These are phyloP conservation scores for Diutina mesorugosa DNA, from an alignment of 1,139 yeast species.

Conservation along the genomic window DNA sequence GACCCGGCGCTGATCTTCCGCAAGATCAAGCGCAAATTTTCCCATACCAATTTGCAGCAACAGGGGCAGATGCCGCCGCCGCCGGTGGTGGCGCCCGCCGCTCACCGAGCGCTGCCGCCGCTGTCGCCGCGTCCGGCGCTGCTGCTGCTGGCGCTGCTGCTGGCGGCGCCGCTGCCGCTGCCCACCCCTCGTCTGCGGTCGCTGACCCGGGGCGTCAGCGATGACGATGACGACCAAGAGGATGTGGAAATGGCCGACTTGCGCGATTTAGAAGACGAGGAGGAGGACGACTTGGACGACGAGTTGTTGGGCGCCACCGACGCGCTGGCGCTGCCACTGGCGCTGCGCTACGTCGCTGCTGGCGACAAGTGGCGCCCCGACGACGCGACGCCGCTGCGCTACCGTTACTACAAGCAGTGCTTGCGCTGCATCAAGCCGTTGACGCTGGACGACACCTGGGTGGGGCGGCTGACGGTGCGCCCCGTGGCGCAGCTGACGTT, in stretches of 20 bases:
- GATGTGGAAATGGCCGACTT: conserved; percentile 7
- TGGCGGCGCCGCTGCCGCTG: background rate
- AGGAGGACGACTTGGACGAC: conserved; percentile 16
- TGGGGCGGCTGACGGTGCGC: conserved; percentile 32
- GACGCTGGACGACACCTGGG: conserved; percentile 41
- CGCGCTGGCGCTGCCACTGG: background rate
- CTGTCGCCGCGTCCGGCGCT: too few relatives aligned
- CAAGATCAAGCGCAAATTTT: background rate
- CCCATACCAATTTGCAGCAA: background rate
- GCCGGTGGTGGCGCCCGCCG: background rate
- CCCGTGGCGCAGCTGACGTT: conserved; percentile 14
- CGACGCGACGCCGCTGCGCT: background rate
- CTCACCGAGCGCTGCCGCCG: background rate
- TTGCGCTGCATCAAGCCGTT: conserved; percentile 46
- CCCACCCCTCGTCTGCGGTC: background rate
- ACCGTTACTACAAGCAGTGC: conserved; percentile 19
- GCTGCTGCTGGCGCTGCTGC: background rate
- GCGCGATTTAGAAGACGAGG: conserved; percentile 35
- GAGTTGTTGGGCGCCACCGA: conserved; percentile 6
- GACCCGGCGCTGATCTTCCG: background rate
- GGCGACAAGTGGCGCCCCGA: background rate
- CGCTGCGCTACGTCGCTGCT: background rate
- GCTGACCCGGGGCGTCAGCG: conserved; percentile 9
- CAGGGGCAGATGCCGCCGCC: background rate
- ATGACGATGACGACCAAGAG: conserved; percentile 20